phyloP scores from a whole-genome alignment of 495 filamentous ascomycete genomes.

The Neurospora intermedia region DNA sequence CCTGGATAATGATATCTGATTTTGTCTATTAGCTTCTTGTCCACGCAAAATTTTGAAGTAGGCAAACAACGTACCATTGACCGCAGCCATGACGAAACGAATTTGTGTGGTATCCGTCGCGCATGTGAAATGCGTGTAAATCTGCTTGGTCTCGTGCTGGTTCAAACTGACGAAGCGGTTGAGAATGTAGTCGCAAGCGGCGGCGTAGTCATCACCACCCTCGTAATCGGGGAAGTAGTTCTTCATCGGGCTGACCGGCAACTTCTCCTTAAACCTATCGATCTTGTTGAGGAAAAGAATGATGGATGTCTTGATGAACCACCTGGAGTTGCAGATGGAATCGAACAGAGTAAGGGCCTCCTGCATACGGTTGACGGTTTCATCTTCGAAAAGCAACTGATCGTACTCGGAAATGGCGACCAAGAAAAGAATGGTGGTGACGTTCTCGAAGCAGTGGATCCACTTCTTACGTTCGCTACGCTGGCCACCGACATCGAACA shows the following conservation, averaged over 20 bases:
- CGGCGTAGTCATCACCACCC: conserved; percentile 82
- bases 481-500: conserved; percentile 99
- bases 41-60: not conserved
- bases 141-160: conserved; percentile 98
- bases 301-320: conserved; percentile 99
- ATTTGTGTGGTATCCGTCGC: conserved; percentile 98
- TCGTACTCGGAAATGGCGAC: conserved; percentile 99
- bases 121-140: conserved; percentile 99
- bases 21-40: conserved; percentile 18
- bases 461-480: conserved; percentile 99
- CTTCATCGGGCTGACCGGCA: conserved; percentile 98
- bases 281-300: conserved; percentile 99
- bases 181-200: conserved; percentile 93
- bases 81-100: conserved; percentile 98
- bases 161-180: conserved; percentile 96
- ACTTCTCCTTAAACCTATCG: conserved; percentile 98
- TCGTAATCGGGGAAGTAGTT: conserved; percentile 99
- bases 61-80: conserved; percentile 66
- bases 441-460: conserved; percentile 99
- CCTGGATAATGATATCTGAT: conserved; percentile 98
- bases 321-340: conserved; percentile 97
- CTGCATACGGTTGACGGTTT: conserved; percentile 97
- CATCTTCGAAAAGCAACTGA: conserved; percentile 92
- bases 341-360: conserved; percentile 97
- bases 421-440: conserved; percentile 95